These are phyloP conservation scores for Monilinia fructicola DNA, from an alignment of 2,329 filamentous ascomycete genomes.

Conservation along the genomic window DNA sequence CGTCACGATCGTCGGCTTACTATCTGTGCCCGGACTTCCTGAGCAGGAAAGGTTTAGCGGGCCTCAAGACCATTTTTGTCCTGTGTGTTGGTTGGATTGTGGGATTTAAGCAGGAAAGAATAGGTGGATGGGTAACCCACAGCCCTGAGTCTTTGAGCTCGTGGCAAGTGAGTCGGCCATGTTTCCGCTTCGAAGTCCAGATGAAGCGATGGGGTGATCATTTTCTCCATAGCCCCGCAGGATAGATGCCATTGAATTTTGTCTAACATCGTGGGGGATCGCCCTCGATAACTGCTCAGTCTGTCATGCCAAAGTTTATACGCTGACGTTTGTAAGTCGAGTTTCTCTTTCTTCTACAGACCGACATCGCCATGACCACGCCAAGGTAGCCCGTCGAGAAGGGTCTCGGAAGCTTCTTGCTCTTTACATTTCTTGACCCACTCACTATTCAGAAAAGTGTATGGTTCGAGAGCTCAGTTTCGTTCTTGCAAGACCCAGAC, in stretches of 20 bases:
- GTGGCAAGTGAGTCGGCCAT: no score
- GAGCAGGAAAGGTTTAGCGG: no score
- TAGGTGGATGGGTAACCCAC: not conserved
- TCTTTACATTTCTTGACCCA: not conserved
- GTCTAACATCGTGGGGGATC: not conserved
- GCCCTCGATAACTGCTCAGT: not conserved
- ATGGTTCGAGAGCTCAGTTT: not conserved
- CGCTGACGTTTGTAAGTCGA: fast-evolving
- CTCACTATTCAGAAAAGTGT: not conserved
- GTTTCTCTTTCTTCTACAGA: not conserved
- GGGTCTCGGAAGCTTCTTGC: not conserved
- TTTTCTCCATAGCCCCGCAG: not conserved
- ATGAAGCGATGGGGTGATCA: not conserved
- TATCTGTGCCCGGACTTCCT: no score
- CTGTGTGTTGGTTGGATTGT: not conserved
- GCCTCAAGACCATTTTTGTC: constrained; percentile 1
- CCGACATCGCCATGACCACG: no score
- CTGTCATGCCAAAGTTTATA: not conserved
- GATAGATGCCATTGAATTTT: not conserved
- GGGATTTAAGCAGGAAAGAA: no score
- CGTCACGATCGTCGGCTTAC: no score
- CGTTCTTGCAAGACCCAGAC: not conserved
- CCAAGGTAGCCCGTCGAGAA: not conserved
- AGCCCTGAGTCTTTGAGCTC: not conserved
- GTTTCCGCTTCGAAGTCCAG: fast-evolving